A percentile compares a stretch with the other conserved stretches of the same genome.
phyloP scores from a whole-genome alignment of 352 stramenopile species.

The Phytophthora sp. region DNA sequence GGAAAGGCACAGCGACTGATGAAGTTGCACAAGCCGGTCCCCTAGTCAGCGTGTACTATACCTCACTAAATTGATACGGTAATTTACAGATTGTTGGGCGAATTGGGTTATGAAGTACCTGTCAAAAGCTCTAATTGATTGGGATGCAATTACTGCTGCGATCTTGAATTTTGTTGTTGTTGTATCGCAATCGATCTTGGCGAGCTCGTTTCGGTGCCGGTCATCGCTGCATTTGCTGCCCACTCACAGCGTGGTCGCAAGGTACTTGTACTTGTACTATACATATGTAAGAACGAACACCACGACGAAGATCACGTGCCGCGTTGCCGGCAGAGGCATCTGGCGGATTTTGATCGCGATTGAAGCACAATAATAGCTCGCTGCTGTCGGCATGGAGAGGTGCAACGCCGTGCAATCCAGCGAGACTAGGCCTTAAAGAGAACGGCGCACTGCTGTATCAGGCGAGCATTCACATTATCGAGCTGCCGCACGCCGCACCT shows the following conservation, averaged over 20 bases:
- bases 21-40: constrained; percentile 1
- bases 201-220: background rate
- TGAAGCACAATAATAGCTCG: background rate
- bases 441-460: background rate
- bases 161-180: no score
- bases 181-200: no score
- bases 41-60: background rate
- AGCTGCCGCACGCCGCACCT: no score
- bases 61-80: background rate
- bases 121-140: no score
- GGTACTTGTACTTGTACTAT: no score
- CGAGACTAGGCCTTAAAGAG: background rate
- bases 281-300: background rate
- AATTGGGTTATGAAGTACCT: no score
- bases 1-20: constrained; percentile 7
- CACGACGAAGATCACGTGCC: background rate
- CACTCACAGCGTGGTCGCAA: no score
- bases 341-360: constrained; percentile 13
- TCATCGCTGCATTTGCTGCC: no score
- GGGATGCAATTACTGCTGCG: no score
- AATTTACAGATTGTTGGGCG: background rate
- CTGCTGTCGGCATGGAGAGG: background rate
- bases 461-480: background rate
- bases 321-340: background rate
- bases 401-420: background rate